Evolutionary conservation across 306 rosid genomes (phyloP), one percentile per base, ranked within the genome.

Genomic region (Luffa acutangula): DNA sequence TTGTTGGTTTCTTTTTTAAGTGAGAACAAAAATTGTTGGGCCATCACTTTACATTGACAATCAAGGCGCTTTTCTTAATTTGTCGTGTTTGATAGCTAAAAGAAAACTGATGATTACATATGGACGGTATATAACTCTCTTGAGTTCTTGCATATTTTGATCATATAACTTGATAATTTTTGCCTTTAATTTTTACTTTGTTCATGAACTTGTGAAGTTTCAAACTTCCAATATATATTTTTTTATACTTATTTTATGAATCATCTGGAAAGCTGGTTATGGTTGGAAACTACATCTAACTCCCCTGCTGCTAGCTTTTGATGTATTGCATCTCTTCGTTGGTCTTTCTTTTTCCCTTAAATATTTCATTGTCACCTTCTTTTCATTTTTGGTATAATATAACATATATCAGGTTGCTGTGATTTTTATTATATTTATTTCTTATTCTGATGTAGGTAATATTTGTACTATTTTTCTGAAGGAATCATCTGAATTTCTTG

Each of bases 1-100:
- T 73, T 31, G 37, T 6, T 25, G 45, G 14, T 54, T 73, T 48
- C 8, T 11, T 51, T 74, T 33, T 6, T 33, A 33, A 51, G 33
- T 67, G 31, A 74, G n/a, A 52, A 74, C 54, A 49, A 49, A 31
- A 14, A 51, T 10, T 2, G 62, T 51, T 51, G 45, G 45, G 78
- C 78, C 78, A 73, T 60, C 13, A 63, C 45, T 73, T 48, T 11
- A 49, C 58, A 73, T 49, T 45, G 33, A 73, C 56, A 73, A 73
- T 73, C 21, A 73, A 49, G 60, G 60, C 43, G 3, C 21, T 73
- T 73, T 49, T 73, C 54, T 73, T 73, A 51, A 14, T 51, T 74
- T 74, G 59, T 74, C 46, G 43, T 33, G 46, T 46, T 73, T 49
- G 6, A 73, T 73, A 73, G 60, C 31, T 49, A 7, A 11, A 49